Conservation (phyloP, 805 yeast species). For the Saturnispora silvae region DNA sequence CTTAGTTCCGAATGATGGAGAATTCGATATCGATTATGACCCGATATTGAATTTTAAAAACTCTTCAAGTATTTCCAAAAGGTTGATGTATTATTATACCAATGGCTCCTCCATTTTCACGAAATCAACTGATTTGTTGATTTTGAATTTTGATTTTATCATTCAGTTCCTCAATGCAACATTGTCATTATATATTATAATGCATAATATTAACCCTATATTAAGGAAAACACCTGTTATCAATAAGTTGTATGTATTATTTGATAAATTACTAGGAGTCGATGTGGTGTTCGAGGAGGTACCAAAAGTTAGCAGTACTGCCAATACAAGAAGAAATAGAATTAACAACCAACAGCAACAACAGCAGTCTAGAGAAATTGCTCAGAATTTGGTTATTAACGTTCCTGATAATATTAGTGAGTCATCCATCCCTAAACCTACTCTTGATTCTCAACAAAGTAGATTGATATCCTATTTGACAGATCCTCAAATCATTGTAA, state of each 20-base stretch:
- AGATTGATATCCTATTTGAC: not conserved
- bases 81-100: constrained; percentile 16
- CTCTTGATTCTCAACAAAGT: not conserved
- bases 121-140: constrained; percentile 13
- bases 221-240: constrained; percentile 13
- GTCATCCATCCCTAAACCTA: not conserved
- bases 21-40: constrained; percentile 7
- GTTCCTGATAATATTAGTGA: not conserved
- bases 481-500: not conserved
- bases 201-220: constrained; percentile 21
- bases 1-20: constrained; percentile 11
- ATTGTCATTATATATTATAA: constrained; percentile 23
- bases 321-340: no score
- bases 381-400: not conserved
- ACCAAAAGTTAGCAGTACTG: not conserved
- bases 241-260: constrained; percentile 4
- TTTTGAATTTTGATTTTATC: constrained; percentile 18
- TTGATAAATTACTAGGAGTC: constrained; percentile 3
- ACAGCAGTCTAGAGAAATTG: no score
- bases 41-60: constrained; percentile 9
- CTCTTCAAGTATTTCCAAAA: constrained; percentile 8
- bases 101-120: constrained; percentile 9
- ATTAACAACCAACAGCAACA: not conserved
- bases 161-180: constrained; percentile 21
- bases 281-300: not conserved